Evolutionary conservation across 441 rosid species (phyloP).

Genomic region (Sinapis alba): DNA sequence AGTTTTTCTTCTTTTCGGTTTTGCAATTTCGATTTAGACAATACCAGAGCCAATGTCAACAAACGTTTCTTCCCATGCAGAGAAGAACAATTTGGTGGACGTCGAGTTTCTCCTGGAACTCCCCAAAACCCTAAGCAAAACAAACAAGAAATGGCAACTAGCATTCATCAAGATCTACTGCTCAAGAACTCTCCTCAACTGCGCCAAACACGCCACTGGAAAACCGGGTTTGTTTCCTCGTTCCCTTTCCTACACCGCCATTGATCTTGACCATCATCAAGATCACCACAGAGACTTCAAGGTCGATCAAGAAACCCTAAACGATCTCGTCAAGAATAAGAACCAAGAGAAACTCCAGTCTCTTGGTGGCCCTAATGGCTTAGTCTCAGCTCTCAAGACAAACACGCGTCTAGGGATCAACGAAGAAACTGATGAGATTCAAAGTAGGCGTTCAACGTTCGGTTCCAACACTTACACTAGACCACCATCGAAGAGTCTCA

Average conservation of each 20-base stretch:
- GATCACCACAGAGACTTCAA: slow-evolving; percentile 29
- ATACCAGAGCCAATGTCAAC: slow-evolving; percentile 14
- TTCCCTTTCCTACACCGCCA: slow-evolving; percentile 19
- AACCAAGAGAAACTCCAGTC: slow-evolving; percentile 37
- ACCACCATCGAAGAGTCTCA: slow-evolving; percentile 54
- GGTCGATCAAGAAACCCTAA: slow-evolving; percentile 39
- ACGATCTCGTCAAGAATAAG: slow-evolving; percentile 50
- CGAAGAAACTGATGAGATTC: slow-evolving; percentile 41
- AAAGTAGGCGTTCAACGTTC: slow-evolving; percentile 47
- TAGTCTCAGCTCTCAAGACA: slow-evolving; percentile 47
- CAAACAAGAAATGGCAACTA: slow-evolving; percentile 54
- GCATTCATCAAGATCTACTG: slow-evolving; percentile 55
- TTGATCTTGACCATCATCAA: not conserved
- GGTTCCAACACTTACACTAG: slow-evolving; percentile 71
- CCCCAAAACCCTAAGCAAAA: slow-evolving; percentile 39
- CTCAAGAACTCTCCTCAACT: slow-evolving; percentile 45
- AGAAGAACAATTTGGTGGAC: slow-evolving; percentile 16
- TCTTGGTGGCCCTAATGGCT: slow-evolving; percentile 46
- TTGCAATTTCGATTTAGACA: not conserved
- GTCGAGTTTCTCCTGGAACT: slow-evolving; percentile 35
- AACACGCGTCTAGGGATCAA: slow-evolving; percentile 48
- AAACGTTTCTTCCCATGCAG: slow-evolving; percentile 28
- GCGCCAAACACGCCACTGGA: slow-evolving; percentile 1
- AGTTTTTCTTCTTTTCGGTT: not conserved
- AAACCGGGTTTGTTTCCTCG: slow-evolving; percentile 6